phyloP scores from a whole-genome alignment of 805 yeast genomes.

The Saccharomycopsis oosterbeekiorum region DNA sequence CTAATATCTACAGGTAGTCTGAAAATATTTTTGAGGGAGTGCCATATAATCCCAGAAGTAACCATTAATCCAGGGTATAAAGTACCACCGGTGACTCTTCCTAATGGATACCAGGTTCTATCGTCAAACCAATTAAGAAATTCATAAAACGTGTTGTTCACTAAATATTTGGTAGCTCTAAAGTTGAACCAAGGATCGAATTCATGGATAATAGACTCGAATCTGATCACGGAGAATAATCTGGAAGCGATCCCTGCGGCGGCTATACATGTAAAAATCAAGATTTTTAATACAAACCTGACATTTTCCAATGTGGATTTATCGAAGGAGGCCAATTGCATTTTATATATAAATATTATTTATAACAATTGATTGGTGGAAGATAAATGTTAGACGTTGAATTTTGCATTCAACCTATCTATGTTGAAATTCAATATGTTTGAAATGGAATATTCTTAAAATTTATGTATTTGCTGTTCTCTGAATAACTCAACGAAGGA shows the following conservation, averaged over 20 bases:
- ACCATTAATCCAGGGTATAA: slow-evolving; percentile 98
- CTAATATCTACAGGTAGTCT: slow-evolving; percentile 88
- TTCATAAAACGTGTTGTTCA: slow-evolving; percentile 73
- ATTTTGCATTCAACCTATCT: neutral
- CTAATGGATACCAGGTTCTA: slow-evolving; percentile 98
- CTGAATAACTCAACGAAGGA: neutral
- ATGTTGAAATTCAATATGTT: neutral
- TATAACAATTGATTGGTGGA: neutral
- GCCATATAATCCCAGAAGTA: slow-evolving; percentile 87
- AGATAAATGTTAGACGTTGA: neutral
- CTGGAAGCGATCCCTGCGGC: slow-evolving; percentile 91
- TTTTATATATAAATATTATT: neutral
- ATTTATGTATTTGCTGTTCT: slow-evolving; percentile 1
- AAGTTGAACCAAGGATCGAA: slow-evolving; percentile 96
- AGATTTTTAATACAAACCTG: slow-evolving; percentile 43
- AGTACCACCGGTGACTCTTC: slow-evolving; percentile 98
- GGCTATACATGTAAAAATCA: slow-evolving; percentile 67
- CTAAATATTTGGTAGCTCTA: slow-evolving; percentile 91
- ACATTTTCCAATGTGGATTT: slow-evolving; percentile 18
- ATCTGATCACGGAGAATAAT: slow-evolving; percentile 90
- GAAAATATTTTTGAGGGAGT: slow-evolving; percentile 44
- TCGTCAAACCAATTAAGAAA: slow-evolving; percentile 98
- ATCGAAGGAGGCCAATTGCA: slow-evolving; percentile 1
- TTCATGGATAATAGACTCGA: slow-evolving; percentile 95
- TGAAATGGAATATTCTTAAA: neutral